A percentile compares a stretch with the other conserved stretches of the same genome.
phyloP scores from a whole-genome alignment of 2,329 filamentous ascomycete genomes.

The Xylaria sp. region DNA sequence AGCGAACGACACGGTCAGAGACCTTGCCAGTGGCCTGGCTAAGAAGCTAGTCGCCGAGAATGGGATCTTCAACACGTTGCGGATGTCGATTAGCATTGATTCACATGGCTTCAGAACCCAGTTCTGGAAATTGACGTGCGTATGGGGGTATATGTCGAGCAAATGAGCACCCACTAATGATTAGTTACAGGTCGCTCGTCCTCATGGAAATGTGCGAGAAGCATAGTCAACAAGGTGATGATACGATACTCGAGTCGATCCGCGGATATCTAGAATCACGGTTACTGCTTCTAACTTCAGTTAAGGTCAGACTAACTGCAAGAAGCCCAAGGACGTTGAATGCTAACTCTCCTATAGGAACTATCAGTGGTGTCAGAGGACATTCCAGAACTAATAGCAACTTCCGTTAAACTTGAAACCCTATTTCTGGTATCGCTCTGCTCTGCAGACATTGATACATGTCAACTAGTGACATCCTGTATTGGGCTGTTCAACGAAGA shows the following conservation, averaged over 20 bases:
- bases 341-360: slow-evolving; percentile 45
- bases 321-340: neutral
- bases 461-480: slow-evolving; percentile 65
- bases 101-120: slow-evolving; percentile 45
- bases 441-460: slow-evolving; percentile 66
- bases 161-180: slow-evolving; percentile 16
- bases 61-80: slow-evolving; percentile 40
- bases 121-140: slow-evolving; percentile 59
- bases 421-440: slow-evolving; percentile 66
- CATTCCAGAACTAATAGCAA: slow-evolving; percentile 55
- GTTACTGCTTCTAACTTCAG: slow-evolving; percentile 53
- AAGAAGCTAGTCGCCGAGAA: slow-evolving; percentile 50
- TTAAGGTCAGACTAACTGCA: slow-evolving; percentile 44
- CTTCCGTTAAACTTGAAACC: slow-evolving; percentile 62
- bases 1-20: slow-evolving; percentile 52
- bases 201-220: slow-evolving; percentile 54
- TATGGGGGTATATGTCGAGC: slow-evolving; percentile 5
- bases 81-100: slow-evolving; percentile 40
- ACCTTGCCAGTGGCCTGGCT: slow-evolving; percentile 51
- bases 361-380: slow-evolving; percentile 57
- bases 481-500: slow-evolving; percentile 66
- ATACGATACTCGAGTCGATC: slow-evolving; percentile 50
- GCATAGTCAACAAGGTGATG: slow-evolving; percentile 46
- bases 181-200: slow-evolving; percentile 43
- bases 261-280: slow-evolving; percentile 61